These are phyloP conservation scores for Orbilia quercus DNA, from an alignment of 2,329 filamentous ascomycete species.

Conservation along the genomic window DNA sequence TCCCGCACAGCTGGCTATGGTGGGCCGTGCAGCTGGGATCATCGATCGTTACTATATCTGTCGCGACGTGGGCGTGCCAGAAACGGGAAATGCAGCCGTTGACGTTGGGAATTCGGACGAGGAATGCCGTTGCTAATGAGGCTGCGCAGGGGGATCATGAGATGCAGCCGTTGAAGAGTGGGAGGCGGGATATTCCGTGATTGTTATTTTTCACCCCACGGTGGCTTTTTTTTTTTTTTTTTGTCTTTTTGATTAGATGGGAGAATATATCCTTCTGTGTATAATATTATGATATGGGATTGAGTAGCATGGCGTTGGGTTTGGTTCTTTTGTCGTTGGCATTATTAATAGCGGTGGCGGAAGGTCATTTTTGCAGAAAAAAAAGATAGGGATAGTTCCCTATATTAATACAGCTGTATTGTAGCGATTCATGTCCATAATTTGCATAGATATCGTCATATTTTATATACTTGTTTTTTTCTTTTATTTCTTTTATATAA, in stretches of 20 bases:
- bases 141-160: conserved; percentile 29
- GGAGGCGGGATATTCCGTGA: conserved; percentile 32
- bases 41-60: conserved; percentile 72
- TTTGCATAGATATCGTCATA: no score
- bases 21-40: conserved; percentile 77
- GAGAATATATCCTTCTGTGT: not conserved
- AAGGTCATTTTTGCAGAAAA: no score
- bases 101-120: conserved; percentile 66
- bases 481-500: no score
- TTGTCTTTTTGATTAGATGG: not conserved
- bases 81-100: conserved; percentile 91
- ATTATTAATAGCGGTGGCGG: no score
- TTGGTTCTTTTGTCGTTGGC: not conserved
- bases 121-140: conserved; percentile 4
- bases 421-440: no score
- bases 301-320: not conserved
- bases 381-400: no score
- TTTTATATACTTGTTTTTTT: no score
- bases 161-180: conserved; percentile 53
- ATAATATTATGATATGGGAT: not conserved
- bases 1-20: conserved; percentile 86
- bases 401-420: no score
- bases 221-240: not conserved
- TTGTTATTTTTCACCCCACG: not conserved
- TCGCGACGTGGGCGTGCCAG: conserved; percentile 90